Base-by-base conservation (phyloP, 2,329 filamentous ascomycete species). In the Albifimbria verrucaria region DNA sequence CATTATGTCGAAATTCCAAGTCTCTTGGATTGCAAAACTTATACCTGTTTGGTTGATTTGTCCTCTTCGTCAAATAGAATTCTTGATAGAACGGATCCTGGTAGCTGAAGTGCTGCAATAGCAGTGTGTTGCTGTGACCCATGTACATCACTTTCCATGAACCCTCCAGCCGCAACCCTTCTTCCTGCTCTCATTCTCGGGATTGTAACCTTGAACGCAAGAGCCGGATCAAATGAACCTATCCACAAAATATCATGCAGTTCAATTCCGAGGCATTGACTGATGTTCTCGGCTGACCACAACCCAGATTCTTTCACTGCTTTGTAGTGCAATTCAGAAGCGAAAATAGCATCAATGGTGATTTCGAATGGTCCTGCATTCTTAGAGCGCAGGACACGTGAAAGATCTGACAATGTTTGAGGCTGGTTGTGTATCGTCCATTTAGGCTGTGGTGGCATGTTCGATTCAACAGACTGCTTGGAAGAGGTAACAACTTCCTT, bases 261-360 rank as follows among this genome's bases (percentile, higher is more conserved):
- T 0, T 47, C 1, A 2, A 72, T 47, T 0, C 58, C 58, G 1
- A 73, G 71, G 50, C 55, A 45, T 0, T 50, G 49, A 2, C 62
- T 52, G 1, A 63, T 49, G 3, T 52, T 62, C 2, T 26, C 23
- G 1, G 47, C 2, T 0, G 59, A 54, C 6, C 64, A 59, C 1
- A 64, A 17, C 0, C 22, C 25, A 0, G 60, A 59, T 1, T 48
- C 7, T 17, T 57, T 59, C 4, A 63, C 11, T 1, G 44, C 21
- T 2, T 62, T 23, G 52, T 74, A 80, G 0, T 62, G 59, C 0
- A 59, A 59, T 11, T 58, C 51, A 0, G 66, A 62, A 0, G 62
- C 62, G 58, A 82, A 82, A 50, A 82, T 75, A 32, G 78, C 68
- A 52, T 82, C 79, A 23, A 81, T 69, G 0, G 78, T 81, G 24